Percentiles rank a stretch among this genome's conserved stretches.
phyloP scores from a whole-genome alignment of 73 alveolate genomes.

The Tetrahymena thermophila region DNA sequence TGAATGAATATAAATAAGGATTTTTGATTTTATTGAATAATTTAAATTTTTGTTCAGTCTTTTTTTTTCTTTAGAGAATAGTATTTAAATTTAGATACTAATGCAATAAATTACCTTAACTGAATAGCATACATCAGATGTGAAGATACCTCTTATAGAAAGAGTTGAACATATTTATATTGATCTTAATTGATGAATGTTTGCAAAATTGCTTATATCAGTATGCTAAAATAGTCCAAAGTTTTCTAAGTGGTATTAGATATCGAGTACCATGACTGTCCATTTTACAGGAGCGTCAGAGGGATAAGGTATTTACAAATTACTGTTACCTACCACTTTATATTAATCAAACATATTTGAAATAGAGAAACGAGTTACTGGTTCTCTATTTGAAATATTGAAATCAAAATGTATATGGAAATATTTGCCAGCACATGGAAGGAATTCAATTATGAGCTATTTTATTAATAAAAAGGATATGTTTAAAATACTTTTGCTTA shows the following conservation, averaged over 20 bases:
- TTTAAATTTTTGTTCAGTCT: conserved; percentile 19
- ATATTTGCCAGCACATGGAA: conserved; percentile 29
- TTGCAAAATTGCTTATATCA: conserved; percentile 7
- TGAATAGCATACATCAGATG: conserved; percentile 19
- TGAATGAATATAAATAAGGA: neutral
- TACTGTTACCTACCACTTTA: conserved; percentile 7
- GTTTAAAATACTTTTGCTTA: neutral
- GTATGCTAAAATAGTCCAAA: conserved; percentile 37
- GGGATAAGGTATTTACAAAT: conserved; percentile 33
- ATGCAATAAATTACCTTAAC: conserved; percentile 38
- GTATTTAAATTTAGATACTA: conserved; percentile 1
- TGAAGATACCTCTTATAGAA: conserved; percentile 30
- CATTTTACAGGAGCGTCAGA: conserved; percentile 37
- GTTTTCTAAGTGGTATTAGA: conserved; percentile 22
- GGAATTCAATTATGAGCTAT: conserved; percentile 15
- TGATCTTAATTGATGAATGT: conserved; percentile 24
- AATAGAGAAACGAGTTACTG: conserved; percentile 16
- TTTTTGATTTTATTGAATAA: conserved; percentile 13
- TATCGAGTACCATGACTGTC: conserved; percentile 35
- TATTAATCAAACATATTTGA: conserved; percentile 41
- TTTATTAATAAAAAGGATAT: neutral
- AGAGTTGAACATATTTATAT: conserved; percentile 23
- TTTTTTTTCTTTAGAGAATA: neutral
- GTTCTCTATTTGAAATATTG: conserved; percentile 34
- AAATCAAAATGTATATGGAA: conserved; percentile 35